A percentile compares a stretch with the other conserved stretches of the same genome.
Evolutionary conservation across 306 rosid genomes (phyloP).

Genomic region (Geum urbanum): DNA sequence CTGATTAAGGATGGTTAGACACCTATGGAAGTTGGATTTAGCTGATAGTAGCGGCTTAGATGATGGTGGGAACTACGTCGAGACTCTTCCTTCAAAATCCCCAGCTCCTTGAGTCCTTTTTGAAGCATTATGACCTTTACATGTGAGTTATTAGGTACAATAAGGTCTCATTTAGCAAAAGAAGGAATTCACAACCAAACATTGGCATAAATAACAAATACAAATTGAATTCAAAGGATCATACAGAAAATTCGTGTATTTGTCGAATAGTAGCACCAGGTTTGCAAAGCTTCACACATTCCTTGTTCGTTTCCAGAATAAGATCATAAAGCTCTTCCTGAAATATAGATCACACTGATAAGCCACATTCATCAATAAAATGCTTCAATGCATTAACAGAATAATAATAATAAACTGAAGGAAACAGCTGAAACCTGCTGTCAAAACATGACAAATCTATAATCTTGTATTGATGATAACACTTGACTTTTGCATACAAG

Average conservation of each 20-base stretch:
- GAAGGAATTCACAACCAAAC: background rate
- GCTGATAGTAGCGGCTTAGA: slow-evolving; percentile 65
- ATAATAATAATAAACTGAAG: background rate
- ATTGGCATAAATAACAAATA: background rate
- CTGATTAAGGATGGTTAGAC: slow-evolving; percentile 14
- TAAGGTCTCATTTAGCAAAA: background rate
- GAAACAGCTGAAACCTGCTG: background rate
- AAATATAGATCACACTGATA: slow-evolving; percentile 21
- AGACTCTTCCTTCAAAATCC: slow-evolving; percentile 53
- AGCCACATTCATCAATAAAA: background rate
- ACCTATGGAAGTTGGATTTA: slow-evolving; percentile 97
- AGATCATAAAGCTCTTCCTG: slow-evolving; percentile 93
- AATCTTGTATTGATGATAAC: background rate
- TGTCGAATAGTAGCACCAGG: slow-evolving; percentile 72
- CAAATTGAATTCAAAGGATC: background rate
- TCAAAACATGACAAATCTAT: background rate
- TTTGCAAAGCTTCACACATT: slow-evolving; percentile 76
- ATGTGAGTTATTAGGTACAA: slow-evolving; percentile 12
- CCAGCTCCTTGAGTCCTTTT: slow-evolving; percentile 75
- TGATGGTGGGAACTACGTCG: slow-evolving; percentile 58
- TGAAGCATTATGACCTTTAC: slow-evolving; percentile 67
- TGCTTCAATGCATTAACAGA: background rate
- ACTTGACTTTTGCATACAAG: background rate
- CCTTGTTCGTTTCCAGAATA: slow-evolving; percentile 71
- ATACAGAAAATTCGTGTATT: slow-evolving; percentile 83